These are phyloP conservation scores for Boletus subparvulus DNA, from an alignment of 768 basidiomycete genomes.

Conservation along the genomic window DNA sequence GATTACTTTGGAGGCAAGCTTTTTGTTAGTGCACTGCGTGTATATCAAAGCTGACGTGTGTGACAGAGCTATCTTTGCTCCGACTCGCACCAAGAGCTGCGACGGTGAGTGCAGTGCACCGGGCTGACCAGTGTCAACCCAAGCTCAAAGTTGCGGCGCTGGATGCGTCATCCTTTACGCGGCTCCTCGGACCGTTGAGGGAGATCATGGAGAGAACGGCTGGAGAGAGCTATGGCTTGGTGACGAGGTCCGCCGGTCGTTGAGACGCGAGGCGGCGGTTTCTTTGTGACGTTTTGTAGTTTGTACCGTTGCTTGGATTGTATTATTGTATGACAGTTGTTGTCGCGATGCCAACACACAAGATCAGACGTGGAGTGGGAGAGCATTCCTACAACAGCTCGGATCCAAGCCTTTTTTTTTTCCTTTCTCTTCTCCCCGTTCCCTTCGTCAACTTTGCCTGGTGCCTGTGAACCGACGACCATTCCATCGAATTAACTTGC, in stretches of 20 bases:
- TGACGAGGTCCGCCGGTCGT: constrained; percentile 31
- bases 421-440: neutral
- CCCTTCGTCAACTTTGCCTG: neutral
- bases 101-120: constrained; percentile 81
- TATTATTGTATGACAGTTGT: neutral
- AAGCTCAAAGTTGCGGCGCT: constrained; percentile 93
- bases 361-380: constrained; percentile 15
- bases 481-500: constrained; percentile 1
- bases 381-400: neutral
- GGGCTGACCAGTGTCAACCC: constrained; percentile 42
- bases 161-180: constrained; percentile 90
- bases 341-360: constrained; percentile 36
- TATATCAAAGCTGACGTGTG: constrained; percentile 6
- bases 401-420: neutral
- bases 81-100: constrained; percentile 89
- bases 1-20: constrained; percentile 96
- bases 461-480: neutral
- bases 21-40: neutral
- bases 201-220: constrained; percentile 92
- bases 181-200: constrained; percentile 86
- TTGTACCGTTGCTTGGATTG: constrained; percentile 4
- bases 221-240: constrained; percentile 64
- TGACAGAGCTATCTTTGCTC: constrained; percentile 84
- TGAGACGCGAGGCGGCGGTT: constrained; percentile 11
- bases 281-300: constrained; percentile 8